phyloP scores from a whole-genome alignment of 352 stramenopile species.

The Globisporangium lucens region DNA sequence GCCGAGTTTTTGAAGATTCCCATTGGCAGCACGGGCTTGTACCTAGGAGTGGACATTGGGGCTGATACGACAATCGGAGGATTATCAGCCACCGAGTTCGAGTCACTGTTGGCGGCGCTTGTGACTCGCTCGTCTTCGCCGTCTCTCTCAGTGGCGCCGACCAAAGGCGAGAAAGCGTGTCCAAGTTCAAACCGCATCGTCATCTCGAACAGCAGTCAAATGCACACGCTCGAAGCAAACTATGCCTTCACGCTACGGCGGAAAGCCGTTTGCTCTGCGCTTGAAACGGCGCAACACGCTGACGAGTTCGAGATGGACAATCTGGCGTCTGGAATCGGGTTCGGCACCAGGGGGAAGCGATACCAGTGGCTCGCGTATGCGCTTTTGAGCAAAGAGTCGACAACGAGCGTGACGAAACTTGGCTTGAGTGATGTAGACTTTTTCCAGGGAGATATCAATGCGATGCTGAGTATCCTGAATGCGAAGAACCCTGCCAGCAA shows the following conservation, averaged over 20 bases:
- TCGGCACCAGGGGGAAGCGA: background rate
- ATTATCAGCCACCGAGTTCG: background rate
- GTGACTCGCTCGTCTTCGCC: background rate
- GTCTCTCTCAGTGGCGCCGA: no score
- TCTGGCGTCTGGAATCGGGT: background rate
- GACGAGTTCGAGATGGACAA: background rate
- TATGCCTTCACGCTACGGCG: background rate
- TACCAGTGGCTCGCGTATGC: background rate
- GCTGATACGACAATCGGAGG: background rate
- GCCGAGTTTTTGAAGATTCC: background rate
- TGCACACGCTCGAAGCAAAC: background rate
- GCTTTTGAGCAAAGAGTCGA: background rate
- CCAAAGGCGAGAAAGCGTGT: background rate
- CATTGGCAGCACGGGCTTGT: background rate
- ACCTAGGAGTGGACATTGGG: background rate
- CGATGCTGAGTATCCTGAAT: background rate
- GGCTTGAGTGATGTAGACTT: background rate
- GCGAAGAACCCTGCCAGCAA: constrained; percentile 1
- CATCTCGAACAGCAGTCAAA: background rate
- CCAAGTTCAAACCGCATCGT: background rate
- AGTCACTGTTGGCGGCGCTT: background rate
- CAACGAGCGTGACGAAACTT: background rate
- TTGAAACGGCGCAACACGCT: background rate
- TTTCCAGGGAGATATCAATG: background rate
- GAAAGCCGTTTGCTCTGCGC: background rate